Conservation (phyloP, 192 early-diverging fungal genomes). For the Kappamyces sp. region DNA sequence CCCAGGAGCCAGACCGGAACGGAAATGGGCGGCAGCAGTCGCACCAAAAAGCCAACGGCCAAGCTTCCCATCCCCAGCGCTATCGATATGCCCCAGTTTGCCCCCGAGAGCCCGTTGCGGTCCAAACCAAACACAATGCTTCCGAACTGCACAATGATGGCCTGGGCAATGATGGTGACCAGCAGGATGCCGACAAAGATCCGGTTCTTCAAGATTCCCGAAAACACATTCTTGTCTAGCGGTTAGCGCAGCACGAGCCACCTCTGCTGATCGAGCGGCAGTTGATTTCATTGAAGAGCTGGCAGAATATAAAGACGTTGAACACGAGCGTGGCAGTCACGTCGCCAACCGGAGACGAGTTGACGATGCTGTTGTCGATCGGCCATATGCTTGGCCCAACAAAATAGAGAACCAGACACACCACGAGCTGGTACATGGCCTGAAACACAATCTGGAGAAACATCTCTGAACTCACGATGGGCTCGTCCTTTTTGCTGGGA, state of each 20-base stretch:
- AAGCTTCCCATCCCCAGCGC: slow-evolving; percentile 71
- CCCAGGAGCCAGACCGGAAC: background rate
- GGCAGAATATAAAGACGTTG: slow-evolving; percentile 87
- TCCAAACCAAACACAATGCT: slow-evolving; percentile 74
- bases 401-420: slow-evolving; percentile 51
- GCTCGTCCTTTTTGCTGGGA: slow-evolving; percentile 68
- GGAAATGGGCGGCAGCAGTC: slow-evolving; percentile 61
- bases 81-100: slow-evolving; percentile 81
- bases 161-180: slow-evolving; percentile 22
- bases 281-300: slow-evolving; percentile 89
- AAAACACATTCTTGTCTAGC: slow-evolving; percentile 55
- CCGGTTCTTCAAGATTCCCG: slow-evolving; percentile 26
- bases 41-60: slow-evolving; percentile 77
- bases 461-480: slow-evolving; percentile 84
- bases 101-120: slow-evolving; percentile 41
- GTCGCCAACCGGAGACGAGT: slow-evolving; percentile 2
- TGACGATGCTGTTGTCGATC: background rate
- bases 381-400: too few relatives aligned
- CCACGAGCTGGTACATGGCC: slow-evolving; percentile 79
- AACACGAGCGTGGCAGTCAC: slow-evolving; percentile 67
- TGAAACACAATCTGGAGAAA: slow-evolving; percentile 89
- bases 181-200: slow-evolving; percentile 29
- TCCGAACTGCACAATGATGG: slow-evolving; percentile 49
- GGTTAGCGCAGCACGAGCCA: slow-evolving; percentile 51
- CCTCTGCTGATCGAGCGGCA: slow-evolving; percentile 27